Evolutionary conservation across 306 rosid species (phyloP).

Genomic region (Quercus robur): DNA sequence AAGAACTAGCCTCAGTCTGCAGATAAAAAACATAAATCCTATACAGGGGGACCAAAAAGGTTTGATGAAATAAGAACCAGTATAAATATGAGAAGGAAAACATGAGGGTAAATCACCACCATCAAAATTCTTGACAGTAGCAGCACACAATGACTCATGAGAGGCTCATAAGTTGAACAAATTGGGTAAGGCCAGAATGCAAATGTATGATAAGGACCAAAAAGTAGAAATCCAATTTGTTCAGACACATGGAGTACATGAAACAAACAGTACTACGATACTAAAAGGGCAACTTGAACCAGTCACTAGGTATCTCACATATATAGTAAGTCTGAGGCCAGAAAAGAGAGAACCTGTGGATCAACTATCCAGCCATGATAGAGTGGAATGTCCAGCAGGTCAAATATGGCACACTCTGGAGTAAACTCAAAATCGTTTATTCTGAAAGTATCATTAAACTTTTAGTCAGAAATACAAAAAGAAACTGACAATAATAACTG

Average conservation of each 20-base stretch:
- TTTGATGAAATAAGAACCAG: background rate
- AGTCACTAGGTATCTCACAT: background rate
- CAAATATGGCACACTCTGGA: constrained; percentile 96
- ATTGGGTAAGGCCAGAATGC: background rate
- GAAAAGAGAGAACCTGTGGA: constrained; percentile 62
- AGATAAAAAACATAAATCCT: too few species aligned
- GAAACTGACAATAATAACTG: constrained; percentile 17
- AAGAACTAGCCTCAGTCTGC: too few species aligned
- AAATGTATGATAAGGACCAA: background rate
- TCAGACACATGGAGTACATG: constrained; percentile 1
- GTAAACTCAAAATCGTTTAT: constrained; percentile 95
- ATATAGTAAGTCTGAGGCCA: constrained; percentile 12
- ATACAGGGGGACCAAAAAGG: background rate
- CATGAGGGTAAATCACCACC: background rate
- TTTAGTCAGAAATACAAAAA: constrained; percentile 26
- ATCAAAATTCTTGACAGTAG: constrained; percentile 1
- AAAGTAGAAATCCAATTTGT: constrained; percentile 3
- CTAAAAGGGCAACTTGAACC: background rate
- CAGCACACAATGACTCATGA: background rate
- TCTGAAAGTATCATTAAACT: constrained; percentile 49
- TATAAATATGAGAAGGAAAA: background rate
- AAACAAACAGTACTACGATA: background rate
- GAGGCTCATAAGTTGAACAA: background rate
- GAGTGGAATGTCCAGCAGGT: constrained; percentile 90
- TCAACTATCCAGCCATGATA: constrained; percentile 99